These are phyloP conservation scores for Gossypium gossypioides DNA, from an alignment of 441 rosid genomes.

Conservation along the genomic window DNA sequence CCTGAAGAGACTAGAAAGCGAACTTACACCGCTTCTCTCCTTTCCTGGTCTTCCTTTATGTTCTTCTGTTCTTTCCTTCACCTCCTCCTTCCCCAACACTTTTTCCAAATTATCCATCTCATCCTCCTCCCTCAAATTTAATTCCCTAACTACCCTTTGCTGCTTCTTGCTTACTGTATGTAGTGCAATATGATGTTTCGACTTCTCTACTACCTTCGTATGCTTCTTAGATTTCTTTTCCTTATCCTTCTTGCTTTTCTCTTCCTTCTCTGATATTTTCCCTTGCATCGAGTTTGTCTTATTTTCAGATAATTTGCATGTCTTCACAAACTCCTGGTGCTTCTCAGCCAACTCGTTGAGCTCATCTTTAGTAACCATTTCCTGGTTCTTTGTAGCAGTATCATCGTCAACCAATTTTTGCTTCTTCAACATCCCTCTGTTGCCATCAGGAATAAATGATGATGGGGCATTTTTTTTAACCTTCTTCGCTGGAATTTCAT, in stretches of 20 bases:
- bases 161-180: background rate
- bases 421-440: constrained; percentile 23
- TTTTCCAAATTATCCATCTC: background rate
- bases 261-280: constrained; percentile 1
- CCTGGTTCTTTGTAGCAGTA: constrained; percentile 2
- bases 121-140: constrained; percentile 2
- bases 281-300: constrained; percentile 9
- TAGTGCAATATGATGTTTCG: background rate
- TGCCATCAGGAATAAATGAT: constrained; percentile 15
- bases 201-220: constrained; percentile 4
- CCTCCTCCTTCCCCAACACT: constrained; percentile 12
- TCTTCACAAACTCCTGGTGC: background rate
- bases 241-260: background rate
- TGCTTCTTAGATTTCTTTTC: constrained; percentile 2
- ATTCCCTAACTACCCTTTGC: background rate
- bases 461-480: constrained; percentile 11
- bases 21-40: background rate
- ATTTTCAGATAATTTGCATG: background rate
- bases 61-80: constrained; percentile 5
- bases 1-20: constrained; percentile 30
- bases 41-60: background rate
- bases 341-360: constrained; percentile 9
- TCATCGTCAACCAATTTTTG: constrained; percentile 16
- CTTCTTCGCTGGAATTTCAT: constrained; percentile 10
- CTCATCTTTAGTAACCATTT: constrained; percentile 4